Evolutionary conservation across 441 rosid species (phyloP), one percentile per base, ranked within the genome.

Genomic region (Syzygium syzygioides): DNA sequence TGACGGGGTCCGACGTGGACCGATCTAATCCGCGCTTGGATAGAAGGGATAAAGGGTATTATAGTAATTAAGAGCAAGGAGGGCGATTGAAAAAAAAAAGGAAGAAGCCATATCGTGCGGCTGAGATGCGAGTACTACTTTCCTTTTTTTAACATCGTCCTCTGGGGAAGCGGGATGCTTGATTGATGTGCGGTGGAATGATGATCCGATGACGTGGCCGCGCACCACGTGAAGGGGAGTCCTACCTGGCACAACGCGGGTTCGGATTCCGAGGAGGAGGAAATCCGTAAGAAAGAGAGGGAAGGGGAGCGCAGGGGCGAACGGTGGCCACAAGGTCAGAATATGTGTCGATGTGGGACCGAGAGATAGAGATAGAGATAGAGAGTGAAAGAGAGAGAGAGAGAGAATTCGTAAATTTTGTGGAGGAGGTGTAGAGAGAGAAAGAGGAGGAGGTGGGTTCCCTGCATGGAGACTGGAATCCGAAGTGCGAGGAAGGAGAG

Each of bases 291-390:
- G 50, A 6, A 4, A 60, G 66, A 4, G 14, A 13, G 32, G 23
- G 14, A 3, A 37, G 23, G 14, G 19, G 45, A 10, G 15, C 30
- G 15, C 30, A 6, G 30, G 64, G 64, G 50, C 7, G 80, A 71
- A 71, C 80, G 80, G 9, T 71, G 80, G 50, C 80, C 80, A 71
- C 80, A 71, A 34, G 80, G 50, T 34, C 50, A 37, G 80, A 71
- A 71, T 10, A 34, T 11, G 28, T 1, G 48, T 34, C 45, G 50
- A 7, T 30, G 30, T n/a, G 71, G 71, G 71, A 14, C 37, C 1
- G 71, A 3, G 10, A 62, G 68, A 62, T 6, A n/a, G 32, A 60
- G 34, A 62, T 4, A 66, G 20, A 66, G 37, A 30, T 32, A 32
- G 34, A 32, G 34, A 32, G 34, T 32, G 76, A 30, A 2, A 64